These are phyloP conservation scores for Geoglossum cookeanum DNA, from an alignment of 2,329 filamentous ascomycete genomes.

Conservation along the genomic window DNA sequence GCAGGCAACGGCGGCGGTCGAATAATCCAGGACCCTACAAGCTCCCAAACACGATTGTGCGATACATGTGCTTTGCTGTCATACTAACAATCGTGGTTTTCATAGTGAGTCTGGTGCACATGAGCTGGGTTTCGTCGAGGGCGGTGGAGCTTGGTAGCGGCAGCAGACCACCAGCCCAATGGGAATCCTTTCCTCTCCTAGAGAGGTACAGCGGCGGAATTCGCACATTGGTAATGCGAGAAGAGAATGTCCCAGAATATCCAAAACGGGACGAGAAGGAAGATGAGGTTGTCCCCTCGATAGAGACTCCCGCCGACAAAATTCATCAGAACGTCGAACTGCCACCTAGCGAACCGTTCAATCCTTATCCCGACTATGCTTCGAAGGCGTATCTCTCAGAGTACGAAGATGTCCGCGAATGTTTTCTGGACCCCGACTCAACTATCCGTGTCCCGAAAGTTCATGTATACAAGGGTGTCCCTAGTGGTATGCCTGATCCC, in stretches of 20 bases:
- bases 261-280: constrained; percentile 27
- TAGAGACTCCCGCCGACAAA: constrained; percentile 4
- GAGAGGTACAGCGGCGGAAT: constrained; percentile 83
- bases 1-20: neutral
- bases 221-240: constrained; percentile 43
- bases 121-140: constrained; percentile 51
- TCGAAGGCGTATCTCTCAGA: constrained; percentile 35
- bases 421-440: constrained; percentile 42
- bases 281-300: constrained; percentile 8
- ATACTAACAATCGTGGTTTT: constrained; percentile 41
- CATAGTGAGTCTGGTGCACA: constrained; percentile 41
- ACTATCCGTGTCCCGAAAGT: constrained; percentile 36
- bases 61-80: constrained; percentile 29
- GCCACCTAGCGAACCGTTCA: constrained; percentile 35
- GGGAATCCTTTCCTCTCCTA: constrained; percentile 74
- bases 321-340: constrained; percentile 12
- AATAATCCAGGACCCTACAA: neutral
- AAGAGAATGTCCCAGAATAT: constrained; percentile 62
- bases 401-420: constrained; percentile 36
- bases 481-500: constrained; percentile 28
- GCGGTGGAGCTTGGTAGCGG: constrained; percentile 36
- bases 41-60: neutral
- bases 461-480: constrained; percentile 40
- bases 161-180: constrained; percentile 44
- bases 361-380: constrained; percentile 48